These are phyloP conservation scores for Wickerhamiella slavikovae DNA, from an alignment of 805 yeast genomes.

Conservation along the genomic window DNA sequence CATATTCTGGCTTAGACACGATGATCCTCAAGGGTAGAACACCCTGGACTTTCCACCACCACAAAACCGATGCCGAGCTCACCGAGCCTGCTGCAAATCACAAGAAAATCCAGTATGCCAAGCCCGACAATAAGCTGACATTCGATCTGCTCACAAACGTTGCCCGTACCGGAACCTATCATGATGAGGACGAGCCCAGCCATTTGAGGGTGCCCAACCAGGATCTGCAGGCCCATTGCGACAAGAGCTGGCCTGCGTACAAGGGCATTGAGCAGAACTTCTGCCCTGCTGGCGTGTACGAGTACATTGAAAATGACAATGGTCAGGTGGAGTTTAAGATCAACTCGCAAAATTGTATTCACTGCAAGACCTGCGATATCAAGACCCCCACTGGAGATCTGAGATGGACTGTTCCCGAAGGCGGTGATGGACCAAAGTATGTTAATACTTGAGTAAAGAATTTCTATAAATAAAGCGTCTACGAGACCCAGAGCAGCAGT, in stretches of 20 bases:
- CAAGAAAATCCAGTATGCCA: conserved; percentile 70
- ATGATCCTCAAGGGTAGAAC: conserved; percentile 55
- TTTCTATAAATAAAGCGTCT: neutral
- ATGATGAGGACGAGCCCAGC: conserved; percentile 82
- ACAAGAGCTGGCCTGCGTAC: conserved; percentile 47
- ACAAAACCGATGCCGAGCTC: conserved; percentile 45
- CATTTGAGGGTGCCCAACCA: conserved; percentile 41
- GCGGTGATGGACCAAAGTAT: conserved; percentile 97
- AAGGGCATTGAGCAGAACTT: conserved; percentile 80
- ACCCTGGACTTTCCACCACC: conserved; percentile 72
- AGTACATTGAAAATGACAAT: conserved; percentile 48
- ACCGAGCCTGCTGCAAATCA: conserved; percentile 49
- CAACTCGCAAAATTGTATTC: conserved; percentile 93
- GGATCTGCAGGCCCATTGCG: conserved; percentile 37
- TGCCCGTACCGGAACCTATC: conserved; percentile 88
- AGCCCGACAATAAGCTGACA: conserved; percentile 84
- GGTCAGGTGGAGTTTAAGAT: conserved; percentile 72
- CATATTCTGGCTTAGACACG: conserved; percentile 69
- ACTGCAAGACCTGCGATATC: conserved; percentile 96
- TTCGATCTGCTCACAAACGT: conserved; percentile 91
- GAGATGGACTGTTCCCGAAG: conserved; percentile 94
- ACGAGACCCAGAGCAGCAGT: neutral
- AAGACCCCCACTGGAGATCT: conserved; percentile 91
- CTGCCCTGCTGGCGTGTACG: conserved; percentile 98
- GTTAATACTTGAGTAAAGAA: conserved; percentile 36